Conservation (phyloP, 73 alveolate species). For the Tetrahymena thermophila region DNA sequence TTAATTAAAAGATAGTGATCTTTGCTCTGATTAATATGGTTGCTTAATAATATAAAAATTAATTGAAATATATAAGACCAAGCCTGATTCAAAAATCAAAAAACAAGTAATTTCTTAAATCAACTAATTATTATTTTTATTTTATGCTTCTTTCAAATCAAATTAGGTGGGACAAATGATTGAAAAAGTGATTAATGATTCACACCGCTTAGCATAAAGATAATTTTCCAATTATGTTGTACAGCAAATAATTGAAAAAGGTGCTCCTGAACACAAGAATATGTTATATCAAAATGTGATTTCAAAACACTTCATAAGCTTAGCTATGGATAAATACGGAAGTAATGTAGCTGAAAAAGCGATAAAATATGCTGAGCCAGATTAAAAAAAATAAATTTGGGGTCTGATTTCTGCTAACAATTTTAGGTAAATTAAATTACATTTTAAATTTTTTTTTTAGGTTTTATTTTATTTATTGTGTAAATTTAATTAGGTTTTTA, state of each 20-base stretch:
- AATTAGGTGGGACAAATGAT: slow-evolving; percentile 7
- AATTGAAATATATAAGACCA: slow-evolving; percentile 10
- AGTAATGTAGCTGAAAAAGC: slow-evolving; percentile 48
- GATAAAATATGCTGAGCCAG: slow-evolving; percentile 11
- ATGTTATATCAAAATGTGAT: slow-evolving; percentile 10
- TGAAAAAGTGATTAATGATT: slow-evolving; percentile 17
- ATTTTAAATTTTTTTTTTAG: too few relatives aligned
- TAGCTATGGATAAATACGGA: slow-evolving; percentile 45
- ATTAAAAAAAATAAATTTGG: slow-evolving; percentile 18
- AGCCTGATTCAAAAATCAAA: neutral
- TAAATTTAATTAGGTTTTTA: neutral
- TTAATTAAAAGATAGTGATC: slow-evolving; percentile 1
- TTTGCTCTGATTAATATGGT: slow-evolving; percentile 41
- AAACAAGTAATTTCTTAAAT: neutral
- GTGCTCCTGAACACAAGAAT: slow-evolving; percentile 24
- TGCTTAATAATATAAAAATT: slow-evolving; percentile 25
- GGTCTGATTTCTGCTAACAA: slow-evolving; percentile 5
- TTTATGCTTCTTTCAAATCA: neutral
- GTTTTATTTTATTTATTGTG: too few relatives aligned
- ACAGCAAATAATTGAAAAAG: slow-evolving; percentile 29
- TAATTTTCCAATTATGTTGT: slow-evolving; percentile 36
- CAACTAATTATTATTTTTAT: neutral
- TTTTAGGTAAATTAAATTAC: neutral
- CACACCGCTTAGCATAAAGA: slow-evolving; percentile 30
- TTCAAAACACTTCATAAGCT: slow-evolving; percentile 14